Conservation (phyloP, 306 rosid genomes). For the Sicyos edulis region DNA sequence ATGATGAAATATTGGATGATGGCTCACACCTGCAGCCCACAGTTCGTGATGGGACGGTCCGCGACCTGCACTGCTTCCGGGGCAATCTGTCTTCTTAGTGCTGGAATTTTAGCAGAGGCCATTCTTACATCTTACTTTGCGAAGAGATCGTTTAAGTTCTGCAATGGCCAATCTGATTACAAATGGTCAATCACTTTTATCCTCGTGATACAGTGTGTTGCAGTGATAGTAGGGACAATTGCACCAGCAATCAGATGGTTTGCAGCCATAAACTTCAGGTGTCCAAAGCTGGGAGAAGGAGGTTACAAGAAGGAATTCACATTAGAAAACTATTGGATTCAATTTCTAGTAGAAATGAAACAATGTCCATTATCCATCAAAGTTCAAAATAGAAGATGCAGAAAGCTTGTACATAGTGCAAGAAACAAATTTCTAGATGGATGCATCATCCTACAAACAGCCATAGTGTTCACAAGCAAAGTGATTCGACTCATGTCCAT, state of each 20-base stretch:
- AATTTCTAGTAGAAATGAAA: conserved; percentile 35
- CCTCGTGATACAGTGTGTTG: conserved; percentile 54
- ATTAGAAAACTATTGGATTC: conserved; percentile 67
- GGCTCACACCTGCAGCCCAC: conserved; percentile 79
- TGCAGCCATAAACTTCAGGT: conserved; percentile 46
- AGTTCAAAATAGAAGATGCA: conserved; percentile 31
- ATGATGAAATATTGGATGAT: conserved; percentile 72
- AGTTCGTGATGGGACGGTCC: conserved; percentile 85
- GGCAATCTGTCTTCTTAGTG: conserved; percentile 62
- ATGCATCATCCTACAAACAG: conserved; percentile 52
- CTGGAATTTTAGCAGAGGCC: conserved; percentile 48
- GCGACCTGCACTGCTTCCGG: conserved; percentile 79
- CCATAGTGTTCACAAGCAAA: conserved; percentile 54
- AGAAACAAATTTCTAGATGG: conserved; percentile 31
- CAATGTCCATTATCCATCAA: conserved; percentile 43
- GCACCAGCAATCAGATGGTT: conserved; percentile 85
- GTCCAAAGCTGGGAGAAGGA: conserved; percentile 34
- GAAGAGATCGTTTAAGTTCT: conserved; percentile 51
- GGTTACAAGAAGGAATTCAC: conserved; percentile 28
- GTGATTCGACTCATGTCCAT: conserved; percentile 45
- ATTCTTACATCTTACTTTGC: conserved; percentile 51
- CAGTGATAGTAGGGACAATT: conserved; percentile 64
- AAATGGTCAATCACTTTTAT: conserved; percentile 61
- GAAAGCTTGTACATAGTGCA: conserved; percentile 51
- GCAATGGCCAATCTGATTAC: conserved; percentile 64